Conservation (phyloP, 768 basidiomycete genomes). For the Rubroboletus pulcherrimus region DNA sequence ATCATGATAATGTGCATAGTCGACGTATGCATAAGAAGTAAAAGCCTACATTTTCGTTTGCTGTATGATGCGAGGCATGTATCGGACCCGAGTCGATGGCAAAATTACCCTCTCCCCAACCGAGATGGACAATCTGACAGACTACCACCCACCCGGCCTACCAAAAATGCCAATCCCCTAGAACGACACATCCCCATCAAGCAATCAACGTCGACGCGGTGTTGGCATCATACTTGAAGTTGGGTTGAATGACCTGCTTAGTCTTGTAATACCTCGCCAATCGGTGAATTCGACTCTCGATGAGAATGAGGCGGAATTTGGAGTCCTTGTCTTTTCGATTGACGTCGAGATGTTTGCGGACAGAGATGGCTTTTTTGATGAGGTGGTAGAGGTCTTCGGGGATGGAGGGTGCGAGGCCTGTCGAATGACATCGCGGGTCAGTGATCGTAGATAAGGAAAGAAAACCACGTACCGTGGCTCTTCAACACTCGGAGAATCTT, state of each 20-base stretch:
- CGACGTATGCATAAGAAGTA: constrained; percentile 14
- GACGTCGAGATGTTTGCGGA: constrained; percentile 96
- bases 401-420: constrained; percentile 94
- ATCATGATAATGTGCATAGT: constrained; percentile 10
- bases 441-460: background rate
- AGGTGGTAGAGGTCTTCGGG: constrained; percentile 99
- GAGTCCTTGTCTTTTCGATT: constrained; percentile 99
- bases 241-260: constrained; percentile 95
- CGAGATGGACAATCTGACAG: background rate
- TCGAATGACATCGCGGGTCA: background rate
- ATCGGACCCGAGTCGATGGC: background rate
- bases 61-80: constrained; percentile 6
- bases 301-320: constrained; percentile 93
- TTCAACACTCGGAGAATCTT: constrained; percentile 99
- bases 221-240: constrained; percentile 97
- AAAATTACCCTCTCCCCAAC: background rate
- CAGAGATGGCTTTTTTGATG: constrained; percentile 99
- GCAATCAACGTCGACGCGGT: constrained; percentile 92
- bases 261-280: constrained; percentile 99
- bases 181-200: constrained; percentile 33
- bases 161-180: background rate
- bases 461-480: constrained; percentile 68
- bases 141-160: background rate
- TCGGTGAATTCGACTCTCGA: constrained; percentile 98
- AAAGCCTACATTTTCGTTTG: constrained; percentile 22